Evolutionary conservation across 345 rosid species (phyloP), one percentile per base, ranked within the genome.

Genomic region (Barbarea vulgaris): DNA sequence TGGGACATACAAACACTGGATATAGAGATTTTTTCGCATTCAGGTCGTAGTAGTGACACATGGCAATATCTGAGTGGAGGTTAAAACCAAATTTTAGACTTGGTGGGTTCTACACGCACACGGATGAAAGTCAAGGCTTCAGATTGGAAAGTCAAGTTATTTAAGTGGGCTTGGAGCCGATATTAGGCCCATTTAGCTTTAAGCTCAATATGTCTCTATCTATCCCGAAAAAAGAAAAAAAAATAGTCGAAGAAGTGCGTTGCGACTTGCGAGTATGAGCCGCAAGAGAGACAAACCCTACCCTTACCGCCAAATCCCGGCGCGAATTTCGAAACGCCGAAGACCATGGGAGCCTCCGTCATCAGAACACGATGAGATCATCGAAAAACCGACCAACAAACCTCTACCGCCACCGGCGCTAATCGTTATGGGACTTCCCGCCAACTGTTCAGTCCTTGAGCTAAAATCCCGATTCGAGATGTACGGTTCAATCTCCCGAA

Each of bases 381-480:
- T 73, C 44, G 87, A 87, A 39, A 70, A 79, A 62, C 84, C 88
- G 2, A 10, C 54, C 1, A 3, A 34, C 1, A 90, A 85, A 76
- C 86, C 82, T 3, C 76, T 80, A 0, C 87, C 93, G 9, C 94
- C 97, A 1, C 93, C 90, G 2, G 87, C 89, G 7, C 77, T 93
- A 4, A 81, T 88, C 14, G 86, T 86, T 6, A 72, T 47, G 73
- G 97, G 94, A 13, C 83, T 94, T 56, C 68, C 88, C 7, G 70
- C 73, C 24, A 76, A 81, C 74, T 88, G 90, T 68, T 89, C 98
- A n/a, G 98, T 93, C 9, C 86, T 93, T 28, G 97, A 91, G 79
- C 84, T 93, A 52, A 93, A 93, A 81, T 89, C 93, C 4, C 85
- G 94, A 73, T 89, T 93, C 85, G 94, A 89, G 94, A 89, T 93